These are phyloP conservation scores for Skeletonema menzelii DNA, from an alignment of 108 stramenopile species.

Conservation along the genomic window DNA sequence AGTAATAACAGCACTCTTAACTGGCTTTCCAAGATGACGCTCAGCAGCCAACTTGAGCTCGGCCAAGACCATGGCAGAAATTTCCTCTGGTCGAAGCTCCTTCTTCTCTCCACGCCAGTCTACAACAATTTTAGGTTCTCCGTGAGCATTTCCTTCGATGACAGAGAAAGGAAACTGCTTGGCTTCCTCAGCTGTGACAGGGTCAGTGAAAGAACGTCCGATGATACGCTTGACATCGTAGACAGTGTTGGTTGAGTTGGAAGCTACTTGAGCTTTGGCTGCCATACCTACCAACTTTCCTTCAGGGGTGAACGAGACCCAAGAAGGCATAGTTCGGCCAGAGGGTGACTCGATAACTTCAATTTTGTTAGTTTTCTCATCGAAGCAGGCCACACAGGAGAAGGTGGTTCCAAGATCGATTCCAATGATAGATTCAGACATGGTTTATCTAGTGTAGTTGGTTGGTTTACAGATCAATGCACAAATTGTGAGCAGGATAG, in stretches of 20 bases:
- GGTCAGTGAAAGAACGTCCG: slow-evolving; percentile 57
- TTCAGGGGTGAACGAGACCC: slow-evolving; percentile 73
- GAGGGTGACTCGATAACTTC: slow-evolving; percentile 84
- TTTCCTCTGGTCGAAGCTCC: slow-evolving; percentile 64
- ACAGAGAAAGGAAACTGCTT: slow-evolving; percentile 58
- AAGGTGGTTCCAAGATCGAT: slow-evolving; percentile 60
- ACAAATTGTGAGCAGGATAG: too few relatives aligned
- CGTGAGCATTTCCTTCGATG: slow-evolving; percentile 41
- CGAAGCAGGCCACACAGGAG: slow-evolving; percentile 51
- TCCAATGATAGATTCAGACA: slow-evolving; percentile 55
- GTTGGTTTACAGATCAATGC: background rate
- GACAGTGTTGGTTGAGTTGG: slow-evolving; percentile 60
- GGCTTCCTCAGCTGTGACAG: slow-evolving; percentile 53
- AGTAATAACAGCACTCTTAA: slow-evolving; percentile 79
- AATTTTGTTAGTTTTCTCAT: slow-evolving; percentile 39
- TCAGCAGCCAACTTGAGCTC: slow-evolving; percentile 66
- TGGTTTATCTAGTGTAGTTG: slow-evolving; percentile 6
- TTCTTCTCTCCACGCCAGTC: slow-evolving; percentile 56
- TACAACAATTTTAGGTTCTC: slow-evolving; percentile 51
- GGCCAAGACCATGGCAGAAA: slow-evolving; percentile 62
- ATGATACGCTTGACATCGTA: slow-evolving; percentile 76
- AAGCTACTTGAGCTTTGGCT: slow-evolving; percentile 64
- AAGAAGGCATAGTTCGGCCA: slow-evolving; percentile 87
- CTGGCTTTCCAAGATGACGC: slow-evolving; percentile 44
- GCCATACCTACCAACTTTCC: slow-evolving; percentile 61